Evolutionary conservation across 495 filamentous ascomycete species (phyloP), one percentile per base, ranked within the genome.

Genomic region (Trichocladium antarcticum): DNA sequence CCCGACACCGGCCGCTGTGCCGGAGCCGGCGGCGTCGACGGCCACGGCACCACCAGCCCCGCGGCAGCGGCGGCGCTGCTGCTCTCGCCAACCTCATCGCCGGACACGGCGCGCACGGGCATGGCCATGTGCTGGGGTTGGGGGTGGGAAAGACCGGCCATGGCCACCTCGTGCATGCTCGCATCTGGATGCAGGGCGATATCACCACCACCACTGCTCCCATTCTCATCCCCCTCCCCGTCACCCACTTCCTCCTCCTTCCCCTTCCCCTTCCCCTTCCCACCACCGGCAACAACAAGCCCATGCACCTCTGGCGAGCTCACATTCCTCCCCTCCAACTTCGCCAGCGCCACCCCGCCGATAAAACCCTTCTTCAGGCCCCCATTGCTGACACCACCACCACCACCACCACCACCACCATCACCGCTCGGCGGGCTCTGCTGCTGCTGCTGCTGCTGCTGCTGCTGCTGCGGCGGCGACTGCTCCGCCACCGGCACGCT

Each of bases 121-220:
- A 3, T 27, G 4, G 24, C 8, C 24, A 3, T 27, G 24, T 27
- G 4, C 24, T 8, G 3, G 3, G 24, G 8, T 8, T 27, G 24
- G 8, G 24, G 8, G 4, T 8, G 24, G 4, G 24, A 8, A 3
- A 67, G 65, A 1, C 71, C 71, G 6, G 73, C 75, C 62, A 77
- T 55, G 10, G 74, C 73, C 1, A 77, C 74, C 42, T 76, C 73
- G 19, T 69, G 71, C 46, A 72, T 62, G 45, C 68, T 71, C 6
- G 64, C 14, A 36, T 50, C 17, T n/a, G n/a, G n/a, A n/a, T n/a
- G n/a, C n/a, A n/a, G n/a, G n/a, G n/a, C n/a, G n/a, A n/a, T n/a
- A n/a, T n/a, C n/a, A n/a, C n/a, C n/a, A n/a, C n/a, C n/a, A n/a
- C n/a, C n/a, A n/a, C n/a, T n/a, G n/a, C n/a, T n/a, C n/a, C n/a